Evolutionary conservation across 2,329 filamentous ascomycete genomes (phyloP), one percentile per base, ranked within the genome.

Genomic region (Stylonectria norvegica): DNA sequence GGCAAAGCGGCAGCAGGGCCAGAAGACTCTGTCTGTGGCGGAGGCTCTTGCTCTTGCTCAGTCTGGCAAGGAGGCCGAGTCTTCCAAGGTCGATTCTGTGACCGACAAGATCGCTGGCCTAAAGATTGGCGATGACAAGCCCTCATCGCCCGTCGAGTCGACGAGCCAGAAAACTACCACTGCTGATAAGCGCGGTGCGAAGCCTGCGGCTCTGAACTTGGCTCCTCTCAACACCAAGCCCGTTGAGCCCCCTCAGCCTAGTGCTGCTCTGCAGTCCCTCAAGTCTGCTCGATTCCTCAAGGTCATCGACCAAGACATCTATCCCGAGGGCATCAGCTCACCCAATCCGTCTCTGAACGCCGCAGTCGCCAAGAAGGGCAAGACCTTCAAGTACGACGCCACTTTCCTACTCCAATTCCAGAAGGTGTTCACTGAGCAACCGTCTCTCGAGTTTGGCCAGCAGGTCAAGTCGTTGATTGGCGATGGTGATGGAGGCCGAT

Each of bases 371-470:
- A 87, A 85, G 65, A 91, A 90, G 70, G 81, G 81, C 45, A 85
- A 82, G 64, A 84, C 81, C 29, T 95, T 94, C 73, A 90, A 94
- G 65, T 98, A 98, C 66, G 89, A 97, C 68, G 87, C 90, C 58
- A 84, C 85, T 56, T 98, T 98, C 74, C 72, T 98, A 68, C 76
- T 98, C 20, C 93, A 98, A 62, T 98, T 98, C 76, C 88, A 96
- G 70, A 80, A 80, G 56, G 89, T 95, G 15, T 98, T 96, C 70
- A 94, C 89, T 48, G 93, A 98, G 73, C 94, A 96, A 70, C 93
- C 93, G 11, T 95, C 89, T 1, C 67, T 90, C 30, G 91, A 97
- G 60, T 98, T 95, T 80, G 86, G 94, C 60, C 76, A 84, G 51
- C 90, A 93, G 59, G 83, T 98, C 76, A 91, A 77, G 83, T 86